Evolutionary conservation across 2,329 filamentous ascomycete species (phyloP), one percentile per base, ranked within the genome.

Genomic region (Nothophaeocryptopus gaeumannii): DNA sequence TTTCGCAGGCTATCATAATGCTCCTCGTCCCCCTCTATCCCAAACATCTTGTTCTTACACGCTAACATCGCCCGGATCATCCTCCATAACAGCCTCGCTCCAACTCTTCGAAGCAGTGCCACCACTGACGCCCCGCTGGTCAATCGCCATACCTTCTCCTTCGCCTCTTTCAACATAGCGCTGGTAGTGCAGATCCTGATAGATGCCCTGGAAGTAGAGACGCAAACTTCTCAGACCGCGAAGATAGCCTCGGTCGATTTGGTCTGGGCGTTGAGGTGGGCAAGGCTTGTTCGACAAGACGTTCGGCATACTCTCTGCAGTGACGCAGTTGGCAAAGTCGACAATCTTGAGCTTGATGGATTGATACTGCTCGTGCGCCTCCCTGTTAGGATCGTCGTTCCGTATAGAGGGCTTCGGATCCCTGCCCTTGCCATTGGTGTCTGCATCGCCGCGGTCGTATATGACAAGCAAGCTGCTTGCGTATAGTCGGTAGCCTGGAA

Each of bases 281-380:
- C 92, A 96, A 13, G 76, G 72, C 35, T 63, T 64, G 14, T 49
- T 39, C 10, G 51, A 30, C 20, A 26, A 26, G 15, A 63, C 49
- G 26, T 60, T 72, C 51, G 82, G 76, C 9, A 83, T 71, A 63
- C 96, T 90, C 58, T 93, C 86, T 3, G 89, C 88, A 1, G 91
- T 97, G 32, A 97, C 85, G 64, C 92, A 96, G 68, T 99, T 99
- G 56, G 93, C 93, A 73, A 99, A 99, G 70, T 99, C 93, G 50
- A 96, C 92, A 68, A 99, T 95, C 71, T 96, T 96, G 72, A 99
- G 84, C 68, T 96, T 88, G 65, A 95, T 91, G 16, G 20, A 11
- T 26, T 38, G 29, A 46, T 65, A 64, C 35, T 58, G 55, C 8
- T 50, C 49, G 7, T 26, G 20, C 20, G 7, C 20, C 20, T 26